These are phyloP conservation scores for Aquilaria malaccensis DNA, from an alignment of 345 rosid genomes.

Conservation along the genomic window DNA sequence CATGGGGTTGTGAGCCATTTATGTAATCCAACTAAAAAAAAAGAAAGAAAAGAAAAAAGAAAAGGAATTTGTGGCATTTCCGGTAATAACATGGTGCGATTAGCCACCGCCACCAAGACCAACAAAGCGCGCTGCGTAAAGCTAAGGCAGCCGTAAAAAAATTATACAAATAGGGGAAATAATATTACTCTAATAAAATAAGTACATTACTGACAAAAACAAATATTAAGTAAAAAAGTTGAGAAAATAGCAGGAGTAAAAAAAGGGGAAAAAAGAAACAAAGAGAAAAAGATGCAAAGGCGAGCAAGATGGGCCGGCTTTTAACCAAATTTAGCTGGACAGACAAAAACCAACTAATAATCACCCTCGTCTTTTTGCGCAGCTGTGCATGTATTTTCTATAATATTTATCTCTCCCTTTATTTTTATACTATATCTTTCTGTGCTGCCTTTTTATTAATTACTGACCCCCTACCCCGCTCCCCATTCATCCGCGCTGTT, in stretches of 20 bases:
- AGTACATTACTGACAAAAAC: background rate
- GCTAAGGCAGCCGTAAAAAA: too few species aligned
- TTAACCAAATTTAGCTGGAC: slow-evolving; percentile 49
- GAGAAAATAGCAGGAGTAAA: background rate
- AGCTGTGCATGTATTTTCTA: slow-evolving; percentile 33
- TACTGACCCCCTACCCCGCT: background rate
- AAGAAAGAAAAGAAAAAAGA: too few species aligned
- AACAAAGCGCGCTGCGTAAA: too few species aligned
- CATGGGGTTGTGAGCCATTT: too few species aligned
- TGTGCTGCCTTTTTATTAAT: slow-evolving; percentile 38
- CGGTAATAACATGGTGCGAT: too few species aligned
- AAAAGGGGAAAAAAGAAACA: background rate
- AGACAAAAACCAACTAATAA: slow-evolving; percentile 42
- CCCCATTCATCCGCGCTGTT: slow-evolving; percentile 1
- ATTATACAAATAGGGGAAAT: too few species aligned
- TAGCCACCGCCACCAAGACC: too few species aligned
- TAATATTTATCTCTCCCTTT: slow-evolving; percentile 17
- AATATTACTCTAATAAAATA: background rate
- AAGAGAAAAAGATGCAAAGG: slow-evolving; percentile 11
- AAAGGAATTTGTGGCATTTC: too few species aligned
- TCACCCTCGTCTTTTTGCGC: slow-evolving; percentile 44
- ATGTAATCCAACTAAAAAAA: too few species aligned
- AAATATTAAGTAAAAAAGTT: background rate
- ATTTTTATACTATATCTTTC: slow-evolving; percentile 29
- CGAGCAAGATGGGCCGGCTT: slow-evolving; percentile 37